Conservation (phyloP, 805 yeast genomes). For the Sungouiozyma ichnusensis region DNA sequence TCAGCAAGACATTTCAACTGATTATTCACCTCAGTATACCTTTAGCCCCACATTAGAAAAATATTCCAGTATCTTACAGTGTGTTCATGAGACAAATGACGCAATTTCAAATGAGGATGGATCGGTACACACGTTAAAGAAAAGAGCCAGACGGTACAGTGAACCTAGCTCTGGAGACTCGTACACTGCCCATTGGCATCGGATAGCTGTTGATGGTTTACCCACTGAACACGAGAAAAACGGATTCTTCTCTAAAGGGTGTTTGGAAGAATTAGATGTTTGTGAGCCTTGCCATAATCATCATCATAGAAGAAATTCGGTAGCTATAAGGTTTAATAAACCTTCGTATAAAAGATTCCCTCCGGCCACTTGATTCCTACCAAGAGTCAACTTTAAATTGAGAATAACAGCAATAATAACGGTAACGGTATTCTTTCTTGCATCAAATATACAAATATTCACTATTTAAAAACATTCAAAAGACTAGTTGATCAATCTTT, state of each 20-base stretch:
- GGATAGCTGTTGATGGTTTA: neutral
- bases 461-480: neutral
- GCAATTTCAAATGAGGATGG: too few relatives aligned
- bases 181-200: neutral
- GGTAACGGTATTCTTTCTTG: neutral
- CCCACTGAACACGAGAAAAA: neutral
- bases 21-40: too few relatives aligned
- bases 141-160: neutral
- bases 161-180: neutral
- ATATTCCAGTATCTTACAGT: neutral
- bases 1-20: too few relatives aligned
- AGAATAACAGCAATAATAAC: too few relatives aligned
- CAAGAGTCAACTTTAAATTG: too few relatives aligned
- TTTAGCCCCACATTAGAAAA: neutral
- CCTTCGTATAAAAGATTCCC: conserved; percentile 7
- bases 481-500: conserved; percentile 3
- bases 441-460: neutral
- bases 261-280: conserved; percentile 3
- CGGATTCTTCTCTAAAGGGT: neutral
- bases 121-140: neutral
- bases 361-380: too few relatives aligned
- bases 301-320: conserved; percentile 26
- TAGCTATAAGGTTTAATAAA: conserved; percentile 21
- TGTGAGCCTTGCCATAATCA: conserved; percentile 18
- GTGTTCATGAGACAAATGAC: neutral